phyloP scores from a whole-genome alignment of 2,329 filamentous ascomycete species.

The Neonectria hederae region DNA sequence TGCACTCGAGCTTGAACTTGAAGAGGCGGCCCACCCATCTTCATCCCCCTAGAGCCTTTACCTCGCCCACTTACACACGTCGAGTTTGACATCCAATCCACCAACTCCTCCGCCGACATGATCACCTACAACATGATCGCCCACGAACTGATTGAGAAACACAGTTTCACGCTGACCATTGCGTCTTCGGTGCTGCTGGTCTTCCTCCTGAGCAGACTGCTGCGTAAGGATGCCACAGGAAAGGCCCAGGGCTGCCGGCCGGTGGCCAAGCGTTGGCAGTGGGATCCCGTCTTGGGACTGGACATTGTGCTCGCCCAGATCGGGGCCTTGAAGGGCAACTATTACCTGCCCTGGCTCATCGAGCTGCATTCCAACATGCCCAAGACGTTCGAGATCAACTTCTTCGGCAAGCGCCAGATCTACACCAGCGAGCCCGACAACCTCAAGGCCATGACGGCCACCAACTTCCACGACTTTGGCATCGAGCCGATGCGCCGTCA shows the following conservation, averaged over 20 bases:
- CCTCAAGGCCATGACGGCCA: conserved; percentile 35
- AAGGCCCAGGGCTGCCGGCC: conserved; percentile 18
- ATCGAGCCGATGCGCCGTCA: conserved; percentile 34
- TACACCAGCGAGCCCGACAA: conserved; percentile 35
- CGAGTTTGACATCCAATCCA: not conserved
- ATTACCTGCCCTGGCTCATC: conserved; percentile 35
- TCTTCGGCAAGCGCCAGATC: conserved; percentile 32
- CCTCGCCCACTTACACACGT: not conserved
- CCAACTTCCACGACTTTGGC: conserved; percentile 34
- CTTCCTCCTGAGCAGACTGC: conserved; percentile 10
- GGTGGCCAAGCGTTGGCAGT: conserved; percentile 22
- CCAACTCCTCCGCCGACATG: not conserved
- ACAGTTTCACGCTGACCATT: conserved; percentile 9
- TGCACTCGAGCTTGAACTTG: not conserved
- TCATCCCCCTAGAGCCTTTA: not conserved
- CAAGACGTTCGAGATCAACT: conserved; percentile 36
- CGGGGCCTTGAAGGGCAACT: conserved; percentile 27
- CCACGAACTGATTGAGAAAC: not conserved
- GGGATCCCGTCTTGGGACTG: conserved; percentile 31
- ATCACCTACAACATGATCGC: conserved; percentile 6
- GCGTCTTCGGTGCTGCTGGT: conserved; percentile 9
- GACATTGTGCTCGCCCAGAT: conserved; percentile 32
- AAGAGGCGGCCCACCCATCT: not conserved
- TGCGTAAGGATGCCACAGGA: conserved; percentile 10
- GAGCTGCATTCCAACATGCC: conserved; percentile 28